phyloP scores from a whole-genome alignment of 257 asterid genomes.

The Petunia secreta region DNA sequence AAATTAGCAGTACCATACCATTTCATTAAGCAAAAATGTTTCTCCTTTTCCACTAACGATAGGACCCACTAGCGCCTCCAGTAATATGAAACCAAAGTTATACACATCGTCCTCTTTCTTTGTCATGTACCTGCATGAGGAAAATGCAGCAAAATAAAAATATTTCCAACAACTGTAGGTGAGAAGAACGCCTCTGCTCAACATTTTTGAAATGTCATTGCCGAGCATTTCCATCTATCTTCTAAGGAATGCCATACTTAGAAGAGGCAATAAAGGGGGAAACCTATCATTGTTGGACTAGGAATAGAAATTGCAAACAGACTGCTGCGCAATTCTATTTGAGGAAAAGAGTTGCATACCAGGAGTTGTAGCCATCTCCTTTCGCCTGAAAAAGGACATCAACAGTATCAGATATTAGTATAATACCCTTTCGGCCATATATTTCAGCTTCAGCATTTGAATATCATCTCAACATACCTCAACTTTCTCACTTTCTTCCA shows the following conservation, averaged over 20 bases:
- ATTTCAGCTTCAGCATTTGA: background rate
- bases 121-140: constrained; percentile 56
- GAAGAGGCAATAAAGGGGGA: background rate
- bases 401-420: background rate
- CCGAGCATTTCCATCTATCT: background rate
- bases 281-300: background rate
- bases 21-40: constrained; percentile 58
- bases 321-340: background rate
- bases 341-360: constrained; percentile 16
- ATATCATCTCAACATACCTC: constrained; percentile 40
- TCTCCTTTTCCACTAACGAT: constrained; percentile 50
- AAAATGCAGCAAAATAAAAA: constrained; percentile 2
- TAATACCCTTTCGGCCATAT: background rate
- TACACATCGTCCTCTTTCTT: constrained; percentile 69
- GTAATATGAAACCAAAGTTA: constrained; percentile 63
- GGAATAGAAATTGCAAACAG: constrained; percentile 10
- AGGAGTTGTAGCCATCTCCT: constrained; percentile 24
- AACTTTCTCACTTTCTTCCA: constrained; percentile 48
- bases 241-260: background rate
- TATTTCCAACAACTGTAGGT: constrained; percentile 12
- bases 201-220: constrained; percentile 1
- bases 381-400: constrained; percentile 25
- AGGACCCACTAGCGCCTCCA: constrained; percentile 62
- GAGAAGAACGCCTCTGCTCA: background rate
- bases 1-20: constrained; percentile 45